phyloP scores from a whole-genome alignment of 2,329 filamentous ascomycete species.

The Talaromyces piceae region DNA sequence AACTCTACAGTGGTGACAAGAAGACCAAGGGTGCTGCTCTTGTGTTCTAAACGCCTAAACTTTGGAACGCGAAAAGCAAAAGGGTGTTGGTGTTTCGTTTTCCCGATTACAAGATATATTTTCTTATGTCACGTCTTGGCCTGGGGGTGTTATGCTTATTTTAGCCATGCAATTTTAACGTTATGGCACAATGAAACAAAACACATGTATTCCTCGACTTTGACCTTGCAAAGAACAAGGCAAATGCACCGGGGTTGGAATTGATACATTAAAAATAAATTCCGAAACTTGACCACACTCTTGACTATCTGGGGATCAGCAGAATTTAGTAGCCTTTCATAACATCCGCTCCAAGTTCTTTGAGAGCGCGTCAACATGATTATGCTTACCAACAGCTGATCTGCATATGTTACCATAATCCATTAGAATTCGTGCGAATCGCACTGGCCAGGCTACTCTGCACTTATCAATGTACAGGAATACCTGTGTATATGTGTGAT shows the following conservation, averaged over 20 bases:
- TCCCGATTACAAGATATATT: constrained; percentile 9
- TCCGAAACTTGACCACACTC: constrained; percentile 7
- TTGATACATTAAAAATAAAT: constrained; percentile 9
- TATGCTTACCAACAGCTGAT: no score
- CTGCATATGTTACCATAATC: no score
- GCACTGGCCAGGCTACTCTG: no score
- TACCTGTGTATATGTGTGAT: no score
- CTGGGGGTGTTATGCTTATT: constrained; percentile 4
- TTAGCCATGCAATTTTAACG: constrained; percentile 10
- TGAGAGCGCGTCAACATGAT: no score
- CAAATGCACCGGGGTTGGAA: constrained; percentile 4
- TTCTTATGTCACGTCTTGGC: constrained; percentile 1
- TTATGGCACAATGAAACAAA: constrained; percentile 8
- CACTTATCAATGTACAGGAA: no score
- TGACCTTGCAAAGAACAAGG: constrained; percentile 11
- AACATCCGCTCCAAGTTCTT: no score
- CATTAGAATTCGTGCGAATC: no score
- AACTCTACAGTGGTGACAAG: constrained; percentile 84
- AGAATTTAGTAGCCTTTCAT: no score
- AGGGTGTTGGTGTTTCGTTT: constrained; percentile 10
- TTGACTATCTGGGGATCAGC: background rate
- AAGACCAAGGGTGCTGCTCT: constrained; percentile 99
- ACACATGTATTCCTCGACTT: constrained; percentile 3
- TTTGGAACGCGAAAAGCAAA: constrained; percentile 5
- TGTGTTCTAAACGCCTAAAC: constrained; percentile 74